These are phyloP conservation scores for Gnomoniopsis sp. DNA, from an alignment of 2,329 filamentous ascomycete genomes.

Conservation along the genomic window DNA sequence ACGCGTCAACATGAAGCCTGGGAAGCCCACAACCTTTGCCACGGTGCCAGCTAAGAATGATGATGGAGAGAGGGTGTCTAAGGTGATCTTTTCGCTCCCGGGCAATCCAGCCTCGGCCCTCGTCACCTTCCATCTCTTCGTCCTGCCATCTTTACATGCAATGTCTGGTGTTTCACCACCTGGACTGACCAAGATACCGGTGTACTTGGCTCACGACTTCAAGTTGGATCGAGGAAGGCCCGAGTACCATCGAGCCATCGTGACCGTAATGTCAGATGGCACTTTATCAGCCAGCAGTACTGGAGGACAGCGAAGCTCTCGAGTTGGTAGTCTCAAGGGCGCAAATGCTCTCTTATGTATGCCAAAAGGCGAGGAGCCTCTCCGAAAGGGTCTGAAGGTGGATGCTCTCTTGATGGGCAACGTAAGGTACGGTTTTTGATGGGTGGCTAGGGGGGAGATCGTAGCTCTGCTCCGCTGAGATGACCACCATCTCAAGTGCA, in stretches of 20 bases:
- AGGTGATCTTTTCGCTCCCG: constrained; percentile 83
- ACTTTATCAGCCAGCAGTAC: constrained; percentile 73
- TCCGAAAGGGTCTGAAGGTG: constrained; percentile 67
- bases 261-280: constrained; percentile 65
- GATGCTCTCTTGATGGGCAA: constrained; percentile 76
- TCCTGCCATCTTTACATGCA: constrained; percentile 80
- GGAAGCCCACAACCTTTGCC: constrained; percentile 96
- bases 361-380: constrained; percentile 59
- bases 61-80: constrained; percentile 54
- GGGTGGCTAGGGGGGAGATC: not conserved
- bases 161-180: constrained; percentile 64
- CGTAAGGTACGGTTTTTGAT: constrained; percentile 28
- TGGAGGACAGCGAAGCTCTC: constrained; percentile 83
- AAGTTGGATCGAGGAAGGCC: constrained; percentile 69
- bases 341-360: constrained; percentile 85
- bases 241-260: constrained; percentile 86
- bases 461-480: not conserved
- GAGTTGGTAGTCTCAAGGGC: constrained; percentile 81
- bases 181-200: constrained; percentile 70
- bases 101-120: constrained; percentile 92
- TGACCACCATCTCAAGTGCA: not conserved
- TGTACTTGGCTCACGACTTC: constrained; percentile 70
- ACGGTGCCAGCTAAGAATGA: constrained; percentile 70
- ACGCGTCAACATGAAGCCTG: constrained; percentile 94
- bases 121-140: constrained; percentile 92